A percentile compares a stretch with the other conserved stretches of the same genome.
These are phyloP conservation scores for Amanita rubescens DNA, from an alignment of 768 basidiomycete species.

Conservation along the genomic window DNA sequence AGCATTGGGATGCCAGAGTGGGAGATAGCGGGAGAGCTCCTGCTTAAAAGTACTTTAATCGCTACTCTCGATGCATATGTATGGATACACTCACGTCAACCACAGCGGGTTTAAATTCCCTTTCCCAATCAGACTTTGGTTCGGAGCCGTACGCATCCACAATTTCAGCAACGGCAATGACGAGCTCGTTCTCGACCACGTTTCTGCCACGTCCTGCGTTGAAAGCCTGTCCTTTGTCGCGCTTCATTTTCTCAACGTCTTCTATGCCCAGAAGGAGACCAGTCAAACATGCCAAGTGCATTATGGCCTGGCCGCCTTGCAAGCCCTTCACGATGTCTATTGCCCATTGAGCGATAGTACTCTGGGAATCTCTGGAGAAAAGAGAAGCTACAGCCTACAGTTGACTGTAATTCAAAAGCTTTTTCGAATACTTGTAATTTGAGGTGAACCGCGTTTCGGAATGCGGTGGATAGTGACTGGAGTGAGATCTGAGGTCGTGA, in stretches of 20 bases:
- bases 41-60: too few relatives aligned
- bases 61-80: too few relatives aligned
- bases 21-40: too few relatives aligned
- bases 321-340: constrained; percentile 46
- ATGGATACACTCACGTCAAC: background rate
- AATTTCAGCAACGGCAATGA: constrained; percentile 67
- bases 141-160: constrained; percentile 38
- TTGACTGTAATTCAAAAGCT: constrained; percentile 23
- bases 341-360: constrained; percentile 44
- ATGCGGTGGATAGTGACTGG: too few relatives aligned
- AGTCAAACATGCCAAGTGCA: constrained; percentile 53
- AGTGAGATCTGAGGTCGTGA: constrained; percentile 36
- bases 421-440: constrained; percentile 37
- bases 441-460: constrained; percentile 53
- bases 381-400: constrained; percentile 25
- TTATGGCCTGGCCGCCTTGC: constrained; percentile 60
- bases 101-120: constrained; percentile 53
- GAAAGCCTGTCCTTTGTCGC: constrained; percentile 17
- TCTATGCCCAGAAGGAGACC: constrained; percentile 61
- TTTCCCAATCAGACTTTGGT: constrained; percentile 46
- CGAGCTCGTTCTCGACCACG: constrained; percentile 53
- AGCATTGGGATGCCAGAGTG: too few relatives aligned
- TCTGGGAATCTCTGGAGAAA: constrained; percentile 31
- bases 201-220: constrained; percentile 25
- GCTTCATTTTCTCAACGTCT: constrained; percentile 35